Evolutionary conservation across 768 basidiomycete genomes (phyloP).

Genomic region (Omphalotus guepiniiformis): DNA sequence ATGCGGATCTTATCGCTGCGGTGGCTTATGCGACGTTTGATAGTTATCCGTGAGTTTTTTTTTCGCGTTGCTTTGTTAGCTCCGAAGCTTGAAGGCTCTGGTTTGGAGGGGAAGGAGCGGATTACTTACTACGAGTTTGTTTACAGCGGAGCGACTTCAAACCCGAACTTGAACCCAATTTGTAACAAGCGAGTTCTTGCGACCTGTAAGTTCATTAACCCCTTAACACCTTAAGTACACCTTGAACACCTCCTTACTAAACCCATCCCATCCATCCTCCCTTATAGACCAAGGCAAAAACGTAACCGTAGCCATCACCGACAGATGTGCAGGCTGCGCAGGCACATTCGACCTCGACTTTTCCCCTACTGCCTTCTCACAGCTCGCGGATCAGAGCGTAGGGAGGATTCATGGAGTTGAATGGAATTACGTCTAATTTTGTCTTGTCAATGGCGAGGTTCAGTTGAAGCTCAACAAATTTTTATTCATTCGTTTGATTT

Average conservation of each 20-base stretch:
- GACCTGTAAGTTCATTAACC: slow-evolving; percentile 24
- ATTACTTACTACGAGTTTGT: no score
- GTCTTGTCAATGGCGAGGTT: no score
- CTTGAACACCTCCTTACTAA: background rate
- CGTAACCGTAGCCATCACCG: slow-evolving; percentile 1
- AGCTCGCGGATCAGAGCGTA: background rate
- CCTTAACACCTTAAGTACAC: no score
- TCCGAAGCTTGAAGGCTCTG: no score
- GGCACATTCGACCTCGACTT: slow-evolving; percentile 5
- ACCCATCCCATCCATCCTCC: background rate
- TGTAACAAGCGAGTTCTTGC: slow-evolving; percentile 34
- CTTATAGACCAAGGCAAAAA: background rate
- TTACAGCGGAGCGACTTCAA: slow-evolving; percentile 9
- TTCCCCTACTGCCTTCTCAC: background rate
- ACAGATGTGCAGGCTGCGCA: slow-evolving; percentile 1
- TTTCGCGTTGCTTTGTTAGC: background rate
- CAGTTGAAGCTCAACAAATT: no score
- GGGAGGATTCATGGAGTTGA: slow-evolving; percentile 1
- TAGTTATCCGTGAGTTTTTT: slow-evolving; percentile 24
- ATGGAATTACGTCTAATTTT: slow-evolving; percentile 5
- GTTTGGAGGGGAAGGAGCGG: no score
- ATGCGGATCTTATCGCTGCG: slow-evolving; percentile 29
- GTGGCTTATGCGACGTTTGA: slow-evolving; percentile 30
- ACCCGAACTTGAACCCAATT: slow-evolving; percentile 55
- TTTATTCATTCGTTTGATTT: no score